A percentile compares a stretch with the other conserved stretches of the same genome.
Evolutionary conservation across 2,329 filamentous ascomycete genomes (phyloP).

Genomic region (Zopfia rhizophila): DNA sequence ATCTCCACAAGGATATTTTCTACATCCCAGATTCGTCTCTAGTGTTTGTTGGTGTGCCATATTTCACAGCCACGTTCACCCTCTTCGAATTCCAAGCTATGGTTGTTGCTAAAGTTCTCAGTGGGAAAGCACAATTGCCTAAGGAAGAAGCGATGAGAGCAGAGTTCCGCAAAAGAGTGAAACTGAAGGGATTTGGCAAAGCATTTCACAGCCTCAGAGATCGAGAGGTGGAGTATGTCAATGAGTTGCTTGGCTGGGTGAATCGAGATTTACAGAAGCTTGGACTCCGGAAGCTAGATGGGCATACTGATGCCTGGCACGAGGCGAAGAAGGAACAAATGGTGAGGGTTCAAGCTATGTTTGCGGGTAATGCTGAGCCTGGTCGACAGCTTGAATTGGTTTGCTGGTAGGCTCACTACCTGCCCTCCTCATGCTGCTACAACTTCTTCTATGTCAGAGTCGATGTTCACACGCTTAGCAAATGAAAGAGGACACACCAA

Average conservation of each 20-base stretch:
- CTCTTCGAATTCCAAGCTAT: conserved; percentile 77
- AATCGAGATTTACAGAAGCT: conserved; percentile 41
- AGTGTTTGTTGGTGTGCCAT: conserved; percentile 72
- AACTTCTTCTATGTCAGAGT: too few relatives aligned
- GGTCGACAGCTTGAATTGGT: conserved; percentile 8
- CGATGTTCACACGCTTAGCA: too few relatives aligned
- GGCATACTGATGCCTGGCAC: conserved; percentile 51
- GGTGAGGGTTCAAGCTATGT: conserved; percentile 44
- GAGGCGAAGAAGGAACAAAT: conserved; percentile 45
- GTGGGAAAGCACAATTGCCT: conserved; percentile 63
- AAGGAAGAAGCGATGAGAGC: conserved; percentile 52
- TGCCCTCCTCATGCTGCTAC: too few relatives aligned
- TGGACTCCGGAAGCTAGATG: conserved; percentile 34
- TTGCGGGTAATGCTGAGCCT: conserved; percentile 16
- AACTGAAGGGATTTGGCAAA: conserved; percentile 54
- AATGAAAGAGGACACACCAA: too few relatives aligned
- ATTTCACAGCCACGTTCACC: conserved; percentile 73
- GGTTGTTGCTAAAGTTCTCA: conserved; percentile 66
- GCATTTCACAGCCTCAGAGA: conserved; percentile 58
- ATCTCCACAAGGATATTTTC: conserved; percentile 76
- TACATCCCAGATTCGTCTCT: conserved; percentile 74
- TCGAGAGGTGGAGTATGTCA: conserved; percentile 52
- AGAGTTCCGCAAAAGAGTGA: conserved; percentile 52
- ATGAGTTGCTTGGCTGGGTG: conserved; percentile 52
- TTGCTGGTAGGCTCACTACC: too few relatives aligned